Evolutionary conservation across 345 rosid species (phyloP).

Genomic region (Bruguiera parviflora): DNA sequence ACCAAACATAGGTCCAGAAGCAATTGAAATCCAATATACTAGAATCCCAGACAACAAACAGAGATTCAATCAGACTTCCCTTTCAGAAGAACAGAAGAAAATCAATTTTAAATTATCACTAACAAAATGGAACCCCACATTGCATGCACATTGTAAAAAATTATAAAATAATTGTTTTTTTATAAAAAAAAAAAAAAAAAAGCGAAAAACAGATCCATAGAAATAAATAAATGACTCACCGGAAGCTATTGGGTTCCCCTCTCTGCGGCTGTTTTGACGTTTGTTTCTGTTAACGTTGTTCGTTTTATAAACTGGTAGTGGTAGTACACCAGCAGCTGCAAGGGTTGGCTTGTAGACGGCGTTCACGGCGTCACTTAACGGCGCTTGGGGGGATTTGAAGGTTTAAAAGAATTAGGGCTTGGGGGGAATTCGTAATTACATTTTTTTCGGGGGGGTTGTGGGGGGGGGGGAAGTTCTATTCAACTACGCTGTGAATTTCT

Average conservation of each 20-base stretch:
- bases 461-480: too few relatives aligned
- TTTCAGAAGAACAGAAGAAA: neutral
- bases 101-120: conserved; percentile 7
- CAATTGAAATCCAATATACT: neutral
- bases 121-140: conserved; percentile 16
- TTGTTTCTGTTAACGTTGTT: conserved; percentile 27
- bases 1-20: conserved; percentile 1
- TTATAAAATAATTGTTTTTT: too few relatives aligned
- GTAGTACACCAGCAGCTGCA: conserved; percentile 9
- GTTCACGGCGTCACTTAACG: conserved; percentile 56
- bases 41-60: neutral
- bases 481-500: too few relatives aligned
- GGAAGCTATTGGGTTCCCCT: conserved; percentile 7
- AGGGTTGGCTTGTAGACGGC: conserved; percentile 34
- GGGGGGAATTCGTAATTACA: too few relatives aligned
- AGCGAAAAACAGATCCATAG: conserved; percentile 15
- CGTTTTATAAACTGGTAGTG: conserved; percentile 16
- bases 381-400: conserved; percentile 30
- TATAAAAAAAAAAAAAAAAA: neutral
- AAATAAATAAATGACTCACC: conserved; percentile 42
- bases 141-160: conserved; percentile 17
- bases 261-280: conserved; percentile 16
- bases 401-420: neutral
- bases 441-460: too few relatives aligned
- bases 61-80: neutral